Base-by-base conservation (phyloP, 768 basidiomycete species). In the Lepiota venenata region DNA sequence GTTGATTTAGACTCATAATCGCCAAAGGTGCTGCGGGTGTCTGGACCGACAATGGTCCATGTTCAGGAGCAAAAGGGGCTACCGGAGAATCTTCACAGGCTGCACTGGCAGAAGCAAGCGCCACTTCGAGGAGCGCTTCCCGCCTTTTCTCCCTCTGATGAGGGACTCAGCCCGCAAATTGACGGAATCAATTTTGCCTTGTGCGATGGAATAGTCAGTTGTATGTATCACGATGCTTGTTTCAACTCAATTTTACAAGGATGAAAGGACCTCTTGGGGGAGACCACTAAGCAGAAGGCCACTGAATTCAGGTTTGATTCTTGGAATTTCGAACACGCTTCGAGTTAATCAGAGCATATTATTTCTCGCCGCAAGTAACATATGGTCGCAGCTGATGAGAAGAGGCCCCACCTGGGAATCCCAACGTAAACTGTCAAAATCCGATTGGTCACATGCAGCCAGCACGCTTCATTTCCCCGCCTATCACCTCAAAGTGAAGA, bases 1-100 rank as follows among this genome's bases (percentile, higher is more conserved):
- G 16, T 16, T 47, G 42, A 16, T 21, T 38, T 40, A 27, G 39
- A 37, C 36, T 55, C n/a, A 55, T 40, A 35, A 53, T 53, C 37
- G 56, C 21, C 21, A n/a, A 46, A 83, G 82, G 78, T 40, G 21
- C 72, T 35, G 71, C 75, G 16, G 78, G 75, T 52, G 80, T 74
- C 43, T 86, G 83, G 84, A 70, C 74, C 37, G 77, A 84, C 58
- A 70, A 81, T 65, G 84, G 83, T 14, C 61, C 74, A 50, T 87
- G 85, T 66, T 21, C 39, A 52, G 35, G 41, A 21, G 41, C 40
- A 43, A 52, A 52, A 52, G 50, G 50, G 25, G 50, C 16, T 42
- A 44, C 10, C 18, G 42, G 27, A 12, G 29, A 36, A 22, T 32
- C 12, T 52, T 52, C 50, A 18, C 50, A 52, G 41, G 50, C 40